A percentile compares a stretch with the other conserved stretches of the same genome.
Conservation (phyloP, 2,329 filamentous ascomycete genomes). For the Trichophyton schoenleinii region DNA sequence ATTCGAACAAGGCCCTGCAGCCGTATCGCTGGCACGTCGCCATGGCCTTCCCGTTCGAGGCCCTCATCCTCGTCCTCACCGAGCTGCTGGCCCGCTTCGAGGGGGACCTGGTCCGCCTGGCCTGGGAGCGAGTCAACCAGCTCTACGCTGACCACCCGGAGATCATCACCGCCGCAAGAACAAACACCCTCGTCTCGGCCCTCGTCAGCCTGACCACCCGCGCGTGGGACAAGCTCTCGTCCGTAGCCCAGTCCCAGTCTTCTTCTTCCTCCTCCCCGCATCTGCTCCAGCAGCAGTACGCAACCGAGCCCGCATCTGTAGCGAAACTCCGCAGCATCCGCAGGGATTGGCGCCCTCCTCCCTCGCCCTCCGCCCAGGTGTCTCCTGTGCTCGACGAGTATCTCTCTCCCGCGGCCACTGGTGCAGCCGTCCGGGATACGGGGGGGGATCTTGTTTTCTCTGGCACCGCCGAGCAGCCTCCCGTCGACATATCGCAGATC, state of each 20-base stretch:
- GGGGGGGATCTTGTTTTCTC: not conserved
- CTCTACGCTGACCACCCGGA: not conserved
- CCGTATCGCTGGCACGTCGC: slow-evolving; percentile 33
- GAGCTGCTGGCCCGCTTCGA: slow-evolving; percentile 26
- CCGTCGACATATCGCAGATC: not conserved
- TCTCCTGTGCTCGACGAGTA: not conserved
- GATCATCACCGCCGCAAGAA: not conserved
- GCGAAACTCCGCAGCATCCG: not conserved
- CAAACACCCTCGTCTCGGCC: not conserved
- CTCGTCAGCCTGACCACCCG: not conserved
- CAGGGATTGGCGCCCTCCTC: not conserved
- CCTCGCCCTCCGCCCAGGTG: not conserved
- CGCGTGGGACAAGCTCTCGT: not conserved
- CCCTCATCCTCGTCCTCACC: slow-evolving; percentile 35
- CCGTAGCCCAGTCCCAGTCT: not conserved
- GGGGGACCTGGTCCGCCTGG: slow-evolving; percentile 23
- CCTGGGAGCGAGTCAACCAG: slow-evolving; percentile 24
- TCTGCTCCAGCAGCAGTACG: not conserved
- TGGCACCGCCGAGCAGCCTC: not conserved
- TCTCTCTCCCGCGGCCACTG: not conserved
- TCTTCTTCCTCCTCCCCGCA: not conserved
- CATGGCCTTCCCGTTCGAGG: slow-evolving; percentile 37
- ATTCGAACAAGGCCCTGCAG: slow-evolving; percentile 26
- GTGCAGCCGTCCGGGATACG: not conserved
- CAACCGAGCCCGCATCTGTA: not conserved